These are phyloP conservation scores for Piromyces finnis DNA, from an alignment of 192 early-diverging fungal species.

Conservation along the genomic window DNA sequence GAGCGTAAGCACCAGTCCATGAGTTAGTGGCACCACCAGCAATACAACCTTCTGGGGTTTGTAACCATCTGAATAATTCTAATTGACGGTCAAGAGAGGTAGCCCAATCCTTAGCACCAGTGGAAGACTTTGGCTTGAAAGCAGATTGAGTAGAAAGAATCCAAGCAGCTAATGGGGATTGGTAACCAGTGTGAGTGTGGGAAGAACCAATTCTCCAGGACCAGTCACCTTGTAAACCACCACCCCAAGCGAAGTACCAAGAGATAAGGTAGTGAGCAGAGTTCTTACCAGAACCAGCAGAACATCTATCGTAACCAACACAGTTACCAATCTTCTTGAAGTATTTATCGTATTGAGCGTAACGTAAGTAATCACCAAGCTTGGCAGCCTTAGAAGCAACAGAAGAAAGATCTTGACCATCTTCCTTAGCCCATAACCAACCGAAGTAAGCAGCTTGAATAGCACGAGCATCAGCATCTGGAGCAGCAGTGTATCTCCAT, in stretches of 20 bases:
- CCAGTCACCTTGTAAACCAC: not conserved
- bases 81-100: not conserved
- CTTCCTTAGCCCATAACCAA: not conserved
- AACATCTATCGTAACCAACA: not conserved
- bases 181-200: not conserved
- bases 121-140: not conserved
- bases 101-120: not conserved
- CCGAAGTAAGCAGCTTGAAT: too few species aligned
- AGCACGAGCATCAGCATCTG: too few species aligned
- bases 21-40: not conserved
- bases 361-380: too few species aligned
- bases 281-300: not conserved
- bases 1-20: not conserved
- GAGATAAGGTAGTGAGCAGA: not conserved
- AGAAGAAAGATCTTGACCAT: not conserved
- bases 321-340: not conserved
- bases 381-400: not conserved
- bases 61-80: not conserved
- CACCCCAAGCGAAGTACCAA: not conserved
- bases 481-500: too few species aligned
- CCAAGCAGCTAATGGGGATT: not conserved
- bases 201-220: not conserved
- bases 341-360: not conserved
- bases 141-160: not conserved
- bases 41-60: not conserved